These are phyloP conservation scores for Monilinia vaccinii-corymbosi DNA, from an alignment of 2,329 filamentous ascomycete genomes.

Conservation along the genomic window DNA sequence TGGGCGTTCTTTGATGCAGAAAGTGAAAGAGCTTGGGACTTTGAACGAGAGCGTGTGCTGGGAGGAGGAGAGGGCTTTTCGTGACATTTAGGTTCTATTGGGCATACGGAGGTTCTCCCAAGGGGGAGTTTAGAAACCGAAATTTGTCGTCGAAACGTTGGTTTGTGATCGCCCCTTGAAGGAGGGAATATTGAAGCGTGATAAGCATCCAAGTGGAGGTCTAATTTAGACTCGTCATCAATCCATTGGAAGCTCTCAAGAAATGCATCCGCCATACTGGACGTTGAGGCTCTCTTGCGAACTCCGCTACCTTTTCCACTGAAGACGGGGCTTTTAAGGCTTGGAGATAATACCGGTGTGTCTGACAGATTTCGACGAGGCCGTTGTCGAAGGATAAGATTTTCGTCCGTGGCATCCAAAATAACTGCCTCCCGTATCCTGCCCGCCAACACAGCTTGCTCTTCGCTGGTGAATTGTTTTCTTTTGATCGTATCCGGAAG, in stretches of 20 bases:
- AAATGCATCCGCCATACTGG: conserved; percentile 30
- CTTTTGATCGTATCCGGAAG: conserved; percentile 66
- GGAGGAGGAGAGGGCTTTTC: conserved; percentile 21
- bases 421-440: conserved; percentile 43
- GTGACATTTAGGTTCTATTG: conserved; percentile 27
- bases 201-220: conserved; percentile 61
- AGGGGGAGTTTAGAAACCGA: conserved; percentile 62
- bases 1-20: conserved; percentile 30
- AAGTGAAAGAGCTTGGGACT: conserved; percentile 46
- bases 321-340: background rate
- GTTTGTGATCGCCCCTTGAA: conserved; percentile 39
- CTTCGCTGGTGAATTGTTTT: conserved; percentile 61
- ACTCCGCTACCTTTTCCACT: conserved; percentile 1
- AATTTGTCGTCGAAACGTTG: conserved; percentile 60
- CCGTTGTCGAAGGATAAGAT: conserved; percentile 39
- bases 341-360: conserved; percentile 2
- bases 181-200: conserved; percentile 35
- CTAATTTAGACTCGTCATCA: conserved; percentile 62
- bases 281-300: conserved; percentile 13
- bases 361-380: conserved; percentile 27
- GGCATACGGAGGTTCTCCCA: conserved; percentile 41
- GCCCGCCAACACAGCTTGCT: conserved; percentile 53
- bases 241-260: conserved; percentile 65
- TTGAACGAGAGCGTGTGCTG: conserved; percentile 30
- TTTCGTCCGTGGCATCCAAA: conserved; percentile 49